phyloP scores from a whole-genome alignment of 768 basidiomycete genomes.

The Clitopilus hobsonii region DNA sequence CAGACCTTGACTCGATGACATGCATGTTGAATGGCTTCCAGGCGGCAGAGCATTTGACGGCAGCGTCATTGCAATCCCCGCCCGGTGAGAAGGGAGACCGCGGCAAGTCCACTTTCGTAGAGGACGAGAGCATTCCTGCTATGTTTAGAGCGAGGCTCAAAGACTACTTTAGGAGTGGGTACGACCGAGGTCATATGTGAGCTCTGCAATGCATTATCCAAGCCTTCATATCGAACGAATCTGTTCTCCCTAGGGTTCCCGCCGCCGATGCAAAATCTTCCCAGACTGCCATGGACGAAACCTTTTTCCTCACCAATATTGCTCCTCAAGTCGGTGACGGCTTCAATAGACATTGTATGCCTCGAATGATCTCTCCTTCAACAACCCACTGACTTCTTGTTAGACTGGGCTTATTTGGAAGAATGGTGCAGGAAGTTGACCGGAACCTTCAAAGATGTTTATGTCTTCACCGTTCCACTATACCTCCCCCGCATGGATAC shows the following conservation, averaged over 20 bases:
- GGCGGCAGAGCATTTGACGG: conserved; percentile 95
- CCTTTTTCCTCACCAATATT: conserved; percentile 91
- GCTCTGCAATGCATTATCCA: conserved; percentile 17
- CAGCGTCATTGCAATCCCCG: conserved; percentile 62
- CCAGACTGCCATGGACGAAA: conserved; percentile 92
- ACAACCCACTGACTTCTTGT: conserved; percentile 25
- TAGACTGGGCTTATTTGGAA: conserved; percentile 96
- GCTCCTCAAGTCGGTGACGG: conserved; percentile 98
- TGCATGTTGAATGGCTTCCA: conserved; percentile 20
- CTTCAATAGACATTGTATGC: conserved; percentile 93
- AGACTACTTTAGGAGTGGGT: conserved; percentile 92
- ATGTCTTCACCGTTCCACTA: conserved; percentile 96
- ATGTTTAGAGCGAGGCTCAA: conserved; percentile 77
- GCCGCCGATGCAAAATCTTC: conserved; percentile 93
- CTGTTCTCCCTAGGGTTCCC: conserved; percentile 62
- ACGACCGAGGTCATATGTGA: conserved; percentile 96
- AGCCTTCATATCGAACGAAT: conserved; percentile 1
- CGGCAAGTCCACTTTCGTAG: conserved; percentile 70
- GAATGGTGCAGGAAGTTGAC: conserved; percentile 94
- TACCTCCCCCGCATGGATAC: conserved; percentile 82
- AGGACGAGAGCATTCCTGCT: conserved; percentile 75
- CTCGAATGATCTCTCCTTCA: conserved; percentile 30
- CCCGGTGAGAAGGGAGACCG: conserved; percentile 54
- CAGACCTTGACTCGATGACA: too few relatives aligned
- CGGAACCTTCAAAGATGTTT: conserved; percentile 86